These are phyloP conservation scores for Kwoniella dendrophila DNA, from an alignment of 768 basidiomycete species.

Conservation along the genomic window DNA sequence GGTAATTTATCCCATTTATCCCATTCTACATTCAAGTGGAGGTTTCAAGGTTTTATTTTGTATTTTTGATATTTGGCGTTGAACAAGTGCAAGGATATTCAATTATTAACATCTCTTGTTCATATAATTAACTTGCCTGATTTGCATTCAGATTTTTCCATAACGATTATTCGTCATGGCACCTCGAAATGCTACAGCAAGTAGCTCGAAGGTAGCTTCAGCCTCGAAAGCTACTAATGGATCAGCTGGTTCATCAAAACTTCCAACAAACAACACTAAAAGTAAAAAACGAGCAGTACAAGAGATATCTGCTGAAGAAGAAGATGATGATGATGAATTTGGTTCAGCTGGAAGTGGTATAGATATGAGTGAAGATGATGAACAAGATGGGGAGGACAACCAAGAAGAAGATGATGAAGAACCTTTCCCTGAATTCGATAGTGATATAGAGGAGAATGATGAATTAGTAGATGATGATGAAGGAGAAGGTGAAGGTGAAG, in stretches of 20 bases:
- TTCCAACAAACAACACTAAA: slow-evolving; percentile 1
- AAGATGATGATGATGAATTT: slow-evolving; percentile 30
- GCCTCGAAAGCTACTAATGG: background rate
- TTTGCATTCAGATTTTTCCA: too few species aligned
- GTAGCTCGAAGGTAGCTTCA: slow-evolving; percentile 19
- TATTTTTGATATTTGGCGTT: too few species aligned
- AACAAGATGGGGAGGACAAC: slow-evolving; percentile 11
- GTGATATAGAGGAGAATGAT: slow-evolving; percentile 43
- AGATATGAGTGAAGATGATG: slow-evolving; percentile 28
- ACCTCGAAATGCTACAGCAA: slow-evolving; percentile 21
- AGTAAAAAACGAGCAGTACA: slow-evolving; percentile 22
- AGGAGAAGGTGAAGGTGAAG: slow-evolving; percentile 20
- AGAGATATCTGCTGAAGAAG: slow-evolving; percentile 30
- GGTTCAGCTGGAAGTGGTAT: slow-evolving; percentile 20
- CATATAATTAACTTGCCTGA: too few species aligned
- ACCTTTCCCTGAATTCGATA: slow-evolving; percentile 46
- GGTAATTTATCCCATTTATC: background rate
- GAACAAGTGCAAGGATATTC: too few species aligned
- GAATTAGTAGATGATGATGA: slow-evolving; percentile 32
- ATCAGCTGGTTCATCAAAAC: slow-evolving; percentile 16
- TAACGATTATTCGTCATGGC: slow-evolving; percentile 7
- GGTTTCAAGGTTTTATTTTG: background rate
- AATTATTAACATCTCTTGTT: too few species aligned
- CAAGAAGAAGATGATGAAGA: slow-evolving; percentile 41
- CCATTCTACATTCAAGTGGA: background rate